Evolutionary conservation across 2,329 filamentous ascomycete species (phyloP), one percentile per base, ranked within the genome.

Genomic region (Alternaria tenuissima): DNA sequence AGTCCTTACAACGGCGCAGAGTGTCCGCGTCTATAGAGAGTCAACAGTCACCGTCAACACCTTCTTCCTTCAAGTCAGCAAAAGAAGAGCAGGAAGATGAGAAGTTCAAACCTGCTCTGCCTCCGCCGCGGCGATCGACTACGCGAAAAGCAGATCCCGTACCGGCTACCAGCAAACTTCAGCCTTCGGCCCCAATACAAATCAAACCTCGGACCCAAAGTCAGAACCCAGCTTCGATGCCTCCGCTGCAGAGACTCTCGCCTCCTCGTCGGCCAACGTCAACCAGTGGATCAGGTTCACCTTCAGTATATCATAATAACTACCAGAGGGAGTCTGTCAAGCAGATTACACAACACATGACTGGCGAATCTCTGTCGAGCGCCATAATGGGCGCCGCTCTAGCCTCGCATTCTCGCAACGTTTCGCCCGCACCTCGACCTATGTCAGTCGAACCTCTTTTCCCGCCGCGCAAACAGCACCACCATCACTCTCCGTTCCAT

Each of bases 331-430:
- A 64, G 63, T 80, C 49, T 1, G 70, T 76, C 16, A 78, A 71
- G 60, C 72, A 76, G 9, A 77, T 81, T 44, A 78, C 79, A 8
- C 81, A 82, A 7, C 79, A 83, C 52, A 82, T 89, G 28, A 85
- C 85, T 1, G 82, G 91, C 9, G 85, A 89, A 59, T 88, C 88
- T 0, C 85, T 94, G 7, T 88, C 90, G 12, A 87, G 87, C 68
- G 91, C 91, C 63, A 92, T 94, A 59, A 85, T 94, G 69, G 91
- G 91, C 2, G 88, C 90, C 2, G 91, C 89, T 24, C 82, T 94
- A 0, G 91, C 91, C 5, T 62, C 62, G 9, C 87, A 90, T 0
- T 84, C 88, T 2, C 86, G 88, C 9, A 79, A 76, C 22, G 75
- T 69, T 5, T 81, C 81, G 0, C 81, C 81, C n/a, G 52, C 81